These are phyloP conservation scores for Xylaria venustula DNA, from an alignment of 495 filamentous ascomycete species.

Conservation along the genomic window DNA sequence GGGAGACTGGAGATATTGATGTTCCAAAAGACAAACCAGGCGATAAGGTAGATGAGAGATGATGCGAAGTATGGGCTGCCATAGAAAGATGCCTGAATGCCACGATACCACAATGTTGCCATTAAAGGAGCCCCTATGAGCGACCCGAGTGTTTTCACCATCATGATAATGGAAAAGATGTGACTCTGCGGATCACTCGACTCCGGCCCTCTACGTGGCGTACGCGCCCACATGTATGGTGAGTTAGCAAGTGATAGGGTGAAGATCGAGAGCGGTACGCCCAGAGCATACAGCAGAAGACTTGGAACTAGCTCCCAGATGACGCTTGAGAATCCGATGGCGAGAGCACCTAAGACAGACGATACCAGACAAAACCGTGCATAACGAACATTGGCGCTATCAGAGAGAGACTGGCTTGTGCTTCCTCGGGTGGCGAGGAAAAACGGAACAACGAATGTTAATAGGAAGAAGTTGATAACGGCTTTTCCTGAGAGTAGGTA, in stretches of 20 bases:
- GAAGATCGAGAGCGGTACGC: conserved; percentile 44
- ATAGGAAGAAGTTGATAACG: conserved; percentile 40
- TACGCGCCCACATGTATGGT: conserved; percentile 24
- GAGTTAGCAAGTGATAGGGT: conserved; percentile 42
- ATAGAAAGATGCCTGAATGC: conserved; percentile 21
- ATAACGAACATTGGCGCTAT: conserved; percentile 29
- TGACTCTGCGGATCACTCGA: conserved; percentile 27
- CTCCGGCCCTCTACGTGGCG: conserved; percentile 9
- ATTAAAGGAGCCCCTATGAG: conserved; percentile 42
- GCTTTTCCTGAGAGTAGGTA: conserved; percentile 46
- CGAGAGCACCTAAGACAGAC: conserved; percentile 39
- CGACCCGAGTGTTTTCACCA: conserved; percentile 43
- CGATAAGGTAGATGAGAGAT: conserved; percentile 11
- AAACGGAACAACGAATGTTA: conserved; percentile 36
- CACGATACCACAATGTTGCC: conserved; percentile 39
- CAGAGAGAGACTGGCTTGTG: conserved; percentile 23
- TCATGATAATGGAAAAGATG: conserved; percentile 47
- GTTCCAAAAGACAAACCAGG: conserved; percentile 11
- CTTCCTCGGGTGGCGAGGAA: conserved; percentile 23
- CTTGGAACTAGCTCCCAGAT: conserved; percentile 36
- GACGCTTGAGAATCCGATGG: conserved; percentile 33
- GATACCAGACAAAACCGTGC: conserved; percentile 35
- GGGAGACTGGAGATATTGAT: neutral
- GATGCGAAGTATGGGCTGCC: conserved; percentile 32
- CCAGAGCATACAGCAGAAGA: conserved; percentile 42